A percentile compares a stretch with the other conserved stretches of the same genome.
Conservation (phyloP, 352 stramenopile genomes). For the Globisporangium iwayamae region DNA sequence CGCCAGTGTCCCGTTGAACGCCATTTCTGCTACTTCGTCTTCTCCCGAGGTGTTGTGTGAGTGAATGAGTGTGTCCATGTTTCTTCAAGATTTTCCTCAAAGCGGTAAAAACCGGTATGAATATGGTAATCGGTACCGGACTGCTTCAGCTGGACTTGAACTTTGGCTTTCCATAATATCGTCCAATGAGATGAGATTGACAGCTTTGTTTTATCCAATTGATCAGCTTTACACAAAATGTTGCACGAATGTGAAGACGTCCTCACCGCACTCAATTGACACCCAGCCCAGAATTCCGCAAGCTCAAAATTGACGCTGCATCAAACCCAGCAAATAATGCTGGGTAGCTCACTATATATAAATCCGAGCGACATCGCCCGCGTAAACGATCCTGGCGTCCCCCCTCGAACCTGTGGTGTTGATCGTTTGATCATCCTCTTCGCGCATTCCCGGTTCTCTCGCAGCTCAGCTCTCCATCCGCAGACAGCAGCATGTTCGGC, state of each 20-base stretch:
- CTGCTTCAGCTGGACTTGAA: background rate
- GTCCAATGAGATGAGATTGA: background rate
- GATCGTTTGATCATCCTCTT: background rate
- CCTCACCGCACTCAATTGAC: background rate
- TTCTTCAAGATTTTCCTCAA: conserved; percentile 5
- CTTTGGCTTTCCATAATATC: background rate
- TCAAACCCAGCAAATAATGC: too few relatives aligned
- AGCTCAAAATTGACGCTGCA: too few relatives aligned
- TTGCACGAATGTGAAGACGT: background rate
- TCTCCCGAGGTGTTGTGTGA: too few relatives aligned
- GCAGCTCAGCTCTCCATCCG: conserved; percentile 4
- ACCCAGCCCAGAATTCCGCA: background rate
- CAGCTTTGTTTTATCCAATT: background rate
- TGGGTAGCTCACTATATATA: conserved; percentile 1
- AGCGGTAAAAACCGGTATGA: background rate
- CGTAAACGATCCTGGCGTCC: background rate
- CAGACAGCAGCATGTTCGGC: conserved; percentile 40
- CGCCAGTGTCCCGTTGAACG: conserved; percentile 54
- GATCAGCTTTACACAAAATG: background rate
- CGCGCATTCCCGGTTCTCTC: conserved; percentile 3
- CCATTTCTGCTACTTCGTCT: conserved; percentile 2
- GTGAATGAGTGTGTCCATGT: background rate
- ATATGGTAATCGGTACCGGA: background rate
- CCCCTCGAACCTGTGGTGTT: conserved; percentile 13
- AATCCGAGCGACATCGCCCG: background rate